These are phyloP conservation scores for Niebla homalea DNA, from an alignment of 495 filamentous ascomycete genomes.

Conservation along the genomic window DNA sequence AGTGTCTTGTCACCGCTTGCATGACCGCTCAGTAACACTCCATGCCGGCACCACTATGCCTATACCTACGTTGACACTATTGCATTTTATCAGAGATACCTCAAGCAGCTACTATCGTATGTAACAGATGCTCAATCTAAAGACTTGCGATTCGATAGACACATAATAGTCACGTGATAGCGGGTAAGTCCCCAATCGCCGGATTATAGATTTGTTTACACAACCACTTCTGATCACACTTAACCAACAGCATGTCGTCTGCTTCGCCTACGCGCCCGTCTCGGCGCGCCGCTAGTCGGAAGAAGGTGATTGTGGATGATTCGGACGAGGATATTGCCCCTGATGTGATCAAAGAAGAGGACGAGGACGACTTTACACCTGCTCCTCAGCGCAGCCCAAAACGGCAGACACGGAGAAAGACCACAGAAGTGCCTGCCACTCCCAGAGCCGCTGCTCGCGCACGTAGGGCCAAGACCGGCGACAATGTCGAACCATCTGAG, in stretches of 20 bases:
- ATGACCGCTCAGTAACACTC: too few species aligned
- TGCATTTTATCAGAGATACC: too few species aligned
- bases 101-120: too few species aligned
- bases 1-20: too few species aligned
- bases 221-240: neutral
- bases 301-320: conserved; percentile 60
- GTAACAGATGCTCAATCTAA: too few species aligned
- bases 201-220: neutral
- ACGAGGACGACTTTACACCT: conserved; percentile 68
- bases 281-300: conserved; percentile 57
- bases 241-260: conserved; percentile 33
- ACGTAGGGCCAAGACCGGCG: conserved; percentile 24
- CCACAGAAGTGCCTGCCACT: conserved; percentile 38
- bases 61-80: too few species aligned
- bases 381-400: conserved; percentile 41
- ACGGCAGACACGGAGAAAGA: conserved; percentile 43
- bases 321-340: conserved; percentile 54
- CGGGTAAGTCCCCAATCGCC: too few species aligned
- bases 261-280: conserved; percentile 59
- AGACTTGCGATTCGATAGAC: too few species aligned
- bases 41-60: too few species aligned
- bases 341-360: conserved; percentile 43
- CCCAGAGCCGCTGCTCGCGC: conserved; percentile 19
- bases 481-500: conserved; percentile 45
- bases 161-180: neutral